Evolutionary conservation across 2,329 filamentous ascomycete species (phyloP).

Genomic region (Trichoderma brevicompactum): DNA sequence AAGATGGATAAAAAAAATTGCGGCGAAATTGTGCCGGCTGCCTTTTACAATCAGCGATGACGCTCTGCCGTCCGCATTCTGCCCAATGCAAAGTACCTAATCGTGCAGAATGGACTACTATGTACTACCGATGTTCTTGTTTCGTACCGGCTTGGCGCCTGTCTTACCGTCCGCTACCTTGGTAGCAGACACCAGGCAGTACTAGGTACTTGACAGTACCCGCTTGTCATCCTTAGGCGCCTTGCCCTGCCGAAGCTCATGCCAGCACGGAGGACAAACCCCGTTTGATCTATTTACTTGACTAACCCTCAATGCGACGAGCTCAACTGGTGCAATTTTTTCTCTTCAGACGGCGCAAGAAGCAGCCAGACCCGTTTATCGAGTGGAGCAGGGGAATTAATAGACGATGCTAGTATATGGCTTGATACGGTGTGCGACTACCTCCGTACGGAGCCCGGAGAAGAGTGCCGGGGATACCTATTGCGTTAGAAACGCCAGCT

Average conservation of each 20-base stretch:
- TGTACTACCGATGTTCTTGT: not conserved
- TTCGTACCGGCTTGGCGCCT: not conserved
- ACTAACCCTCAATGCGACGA: slow-evolving; percentile 4
- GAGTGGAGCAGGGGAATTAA: slow-evolving; percentile 7
- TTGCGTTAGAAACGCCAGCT: too few species aligned
- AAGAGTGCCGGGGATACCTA: too few species aligned
- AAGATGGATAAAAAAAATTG: not conserved
- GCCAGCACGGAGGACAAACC: slow-evolving; percentile 5
- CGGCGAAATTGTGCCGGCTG: not conserved
- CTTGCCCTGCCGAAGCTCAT: not conserved
- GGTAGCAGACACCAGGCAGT: not conserved
- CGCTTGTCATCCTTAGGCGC: slow-evolving; percentile 3
- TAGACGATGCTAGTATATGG: not conserved
- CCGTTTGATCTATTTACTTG: not conserved
- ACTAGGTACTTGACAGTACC: not conserved
- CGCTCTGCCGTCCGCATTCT: not conserved
- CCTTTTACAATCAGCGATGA: not conserved
- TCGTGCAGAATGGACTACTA: not conserved
- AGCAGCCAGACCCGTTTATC: slow-evolving; percentile 18
- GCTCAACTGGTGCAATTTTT: slow-evolving; percentile 2
- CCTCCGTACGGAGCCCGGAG: too few species aligned
- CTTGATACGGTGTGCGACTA: too few species aligned
- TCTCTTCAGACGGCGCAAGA: not conserved
- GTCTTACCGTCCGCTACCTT: not conserved
- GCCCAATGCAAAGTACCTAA: too few species aligned